phyloP scores from a whole-genome alignment of 1,139 yeast genomes.

The Starmera stellimalicola region DNA sequence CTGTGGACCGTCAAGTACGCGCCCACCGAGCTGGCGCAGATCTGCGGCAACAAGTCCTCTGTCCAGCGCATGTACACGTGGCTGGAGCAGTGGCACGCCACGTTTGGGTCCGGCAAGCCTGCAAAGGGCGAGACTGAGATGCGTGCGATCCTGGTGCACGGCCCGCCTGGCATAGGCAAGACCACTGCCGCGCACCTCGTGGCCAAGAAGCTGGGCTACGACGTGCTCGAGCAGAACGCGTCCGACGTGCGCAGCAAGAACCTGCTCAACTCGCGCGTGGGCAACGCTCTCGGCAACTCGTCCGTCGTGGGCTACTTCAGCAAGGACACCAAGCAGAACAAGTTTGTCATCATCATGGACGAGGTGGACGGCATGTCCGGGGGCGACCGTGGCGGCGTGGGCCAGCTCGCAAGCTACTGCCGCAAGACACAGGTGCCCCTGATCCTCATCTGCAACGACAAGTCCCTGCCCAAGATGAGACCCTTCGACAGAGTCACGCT shows the following conservation, averaged over 20 bases:
- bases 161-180: conserved; percentile 82
- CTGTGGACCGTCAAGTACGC: conserved; percentile 95
- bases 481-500: conserved; percentile 84
- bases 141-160: conserved; percentile 78
- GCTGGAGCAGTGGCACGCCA: conserved; percentile 70
- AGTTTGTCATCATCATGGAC: conserved; percentile 87
- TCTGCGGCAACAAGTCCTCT: conserved; percentile 85
- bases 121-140: conserved; percentile 54
- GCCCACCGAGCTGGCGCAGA: conserved; percentile 62
- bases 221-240: conserved; percentile 68
- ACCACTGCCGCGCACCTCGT: conserved; percentile 73
- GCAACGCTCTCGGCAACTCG: conserved; percentile 67
- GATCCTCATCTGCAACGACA: conserved; percentile 89
- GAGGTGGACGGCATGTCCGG: conserved; percentile 99
- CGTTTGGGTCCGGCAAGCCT: conserved; percentile 44
- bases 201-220: conserved; percentile 60
- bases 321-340: conserved; percentile 28
- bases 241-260: conserved; percentile 86
- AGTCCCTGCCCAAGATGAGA: conserved; percentile 88
- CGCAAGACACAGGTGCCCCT: conserved; percentile 80
- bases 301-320: conserved; percentile 75
- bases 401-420: conserved; percentile 85
- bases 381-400: conserved; percentile 98
- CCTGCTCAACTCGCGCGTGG: conserved; percentile 56
- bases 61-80: conserved; percentile 59